Evolutionary conservation across 768 basidiomycete genomes (phyloP).

Genomic region (Mycena rebaudengoi): DNA sequence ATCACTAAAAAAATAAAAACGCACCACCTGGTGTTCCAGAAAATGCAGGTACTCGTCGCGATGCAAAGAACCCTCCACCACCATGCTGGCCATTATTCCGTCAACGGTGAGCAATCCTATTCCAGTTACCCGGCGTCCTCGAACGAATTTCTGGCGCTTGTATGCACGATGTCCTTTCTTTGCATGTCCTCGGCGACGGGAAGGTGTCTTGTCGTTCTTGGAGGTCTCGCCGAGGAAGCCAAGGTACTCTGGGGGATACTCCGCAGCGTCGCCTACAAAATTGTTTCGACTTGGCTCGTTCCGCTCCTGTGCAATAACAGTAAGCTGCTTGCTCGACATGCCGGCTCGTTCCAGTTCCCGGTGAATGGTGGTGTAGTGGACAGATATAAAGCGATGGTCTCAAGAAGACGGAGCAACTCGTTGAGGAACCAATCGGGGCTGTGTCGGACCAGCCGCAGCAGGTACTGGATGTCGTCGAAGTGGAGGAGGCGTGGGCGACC

Average conservation of each 20-base stretch:
- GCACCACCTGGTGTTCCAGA: constrained; percentile 1
- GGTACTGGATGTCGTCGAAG: constrained; percentile 30
- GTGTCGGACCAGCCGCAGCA: constrained; percentile 25
- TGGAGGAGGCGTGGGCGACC: constrained; percentile 14
- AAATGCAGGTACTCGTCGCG: neutral
- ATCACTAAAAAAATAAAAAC: neutral
- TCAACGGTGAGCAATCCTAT: neutral
- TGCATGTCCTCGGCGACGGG: neutral
- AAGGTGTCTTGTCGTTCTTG: constrained; percentile 38
- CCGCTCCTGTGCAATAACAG: constrained; percentile 40
- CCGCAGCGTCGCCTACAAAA: constrained; percentile 35
- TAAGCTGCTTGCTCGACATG: constrained; percentile 37
- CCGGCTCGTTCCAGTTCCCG: constrained; percentile 36
- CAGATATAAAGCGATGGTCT: constrained; percentile 40
- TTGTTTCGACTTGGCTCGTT: constrained; percentile 34
- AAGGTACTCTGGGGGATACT: constrained; percentile 40
- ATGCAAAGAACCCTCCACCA: constrained; percentile 8
- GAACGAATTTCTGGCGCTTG: neutral
- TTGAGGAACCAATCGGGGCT: constrained; percentile 43
- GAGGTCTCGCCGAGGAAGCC: constrained; percentile 46
- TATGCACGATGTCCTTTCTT: constrained; percentile 1
- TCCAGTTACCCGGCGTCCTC: neutral
- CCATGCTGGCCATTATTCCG: neutral
- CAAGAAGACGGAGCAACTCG: constrained; percentile 38
- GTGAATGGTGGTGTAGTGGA: constrained; percentile 43